Base-by-base conservation (phyloP, 148 eudicot species). In the Rhododendron griersonianum region DNA sequence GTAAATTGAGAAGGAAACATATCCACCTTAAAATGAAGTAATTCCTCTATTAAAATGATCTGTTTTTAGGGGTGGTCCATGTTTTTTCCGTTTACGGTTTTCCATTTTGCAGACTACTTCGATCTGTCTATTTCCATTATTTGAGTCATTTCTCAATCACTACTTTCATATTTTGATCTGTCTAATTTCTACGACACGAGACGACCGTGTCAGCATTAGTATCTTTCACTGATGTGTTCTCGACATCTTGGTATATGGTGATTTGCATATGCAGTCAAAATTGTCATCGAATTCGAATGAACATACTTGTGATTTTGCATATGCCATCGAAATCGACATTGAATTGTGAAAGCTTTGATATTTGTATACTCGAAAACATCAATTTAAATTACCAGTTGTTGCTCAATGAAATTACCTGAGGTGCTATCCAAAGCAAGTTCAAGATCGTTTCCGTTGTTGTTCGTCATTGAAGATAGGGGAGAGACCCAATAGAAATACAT, bases 401-500 rank as follows among this genome's bases (percentile, higher is more conserved):
- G 74, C 15, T 78, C 41, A 61, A 78, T 35, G 82, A 59, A 83
- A 61, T 81, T 89, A 92, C 96, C 96, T 90, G 93, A 90, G 79
- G 48, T 33, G 57, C 65, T 77, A 84, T 91, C 89, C 67, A 91
- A 69, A 67, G 73, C 84, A 41, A 92, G 95, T 21, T 89, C 82
- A 79, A 88, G 86, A 79, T 84, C 87, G 45, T 93, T 93, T 1
- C 92, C 90, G 73, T 81, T 21, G 76, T 81, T 21, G 67, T 83
- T 85, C 4, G 39, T 78, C 39, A 89, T 80, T 3, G 77, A 78
- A 79, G 92, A 83, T 14, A 87, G 90, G 1, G 82, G 78, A 80
- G 88, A 86, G 51, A 91, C 92, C 96, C 96, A 93, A 78, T 88
- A 84, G 89, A 91, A 85, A 57, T 77, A 86, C 82, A 88, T 83